These are phyloP conservation scores for Neurospora sp. DNA, from an alignment of 495 filamentous ascomycete genomes.

Conservation along the genomic window DNA sequence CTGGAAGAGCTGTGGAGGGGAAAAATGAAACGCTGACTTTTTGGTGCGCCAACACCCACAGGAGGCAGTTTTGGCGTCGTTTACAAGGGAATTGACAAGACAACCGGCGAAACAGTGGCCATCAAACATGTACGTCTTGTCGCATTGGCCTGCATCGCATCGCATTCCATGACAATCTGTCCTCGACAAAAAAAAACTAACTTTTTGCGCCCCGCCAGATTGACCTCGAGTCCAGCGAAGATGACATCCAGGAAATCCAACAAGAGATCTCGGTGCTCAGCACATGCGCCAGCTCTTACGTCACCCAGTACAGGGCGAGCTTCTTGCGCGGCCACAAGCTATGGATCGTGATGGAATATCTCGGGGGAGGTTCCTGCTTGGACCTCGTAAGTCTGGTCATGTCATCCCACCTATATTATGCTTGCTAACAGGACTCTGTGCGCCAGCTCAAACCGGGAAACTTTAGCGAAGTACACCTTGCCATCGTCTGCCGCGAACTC, in stretches of 20 bases:
- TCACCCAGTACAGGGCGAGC: slow-evolving; percentile 93
- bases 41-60: slow-evolving; percentile 14
- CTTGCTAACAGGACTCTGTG: slow-evolving; percentile 15
- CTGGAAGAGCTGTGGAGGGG: no score
- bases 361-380: slow-evolving; percentile 86
- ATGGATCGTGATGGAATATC: slow-evolving; percentile 99
- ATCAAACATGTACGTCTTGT: slow-evolving; percentile 68
- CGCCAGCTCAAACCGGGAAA: slow-evolving; percentile 81
- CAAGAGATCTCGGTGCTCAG: slow-evolving; percentile 94
- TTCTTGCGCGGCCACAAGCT: slow-evolving; percentile 90
- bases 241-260: slow-evolving; percentile 96
- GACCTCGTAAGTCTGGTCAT: slow-evolving; percentile 55
- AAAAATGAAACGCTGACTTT: slow-evolving; percentile 10
- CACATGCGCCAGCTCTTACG: slow-evolving; percentile 84
- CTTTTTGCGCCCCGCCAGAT: slow-evolving; percentile 47
- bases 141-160: not conserved
- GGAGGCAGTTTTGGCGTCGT: slow-evolving; percentile 94
- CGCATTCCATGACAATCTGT: not conserved
- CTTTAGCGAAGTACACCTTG: slow-evolving; percentile 85
- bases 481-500: slow-evolving; percentile 87
- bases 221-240: slow-evolving; percentile 94
- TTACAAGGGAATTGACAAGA: slow-evolving; percentile 85
- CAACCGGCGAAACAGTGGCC: slow-evolving; percentile 80
- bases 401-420: not conserved
- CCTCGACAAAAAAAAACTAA: slow-evolving; percentile 17